These are phyloP conservation scores for Emericellopsis cladophorae DNA, from an alignment of 2,329 filamentous ascomycete species.

Conservation along the genomic window DNA sequence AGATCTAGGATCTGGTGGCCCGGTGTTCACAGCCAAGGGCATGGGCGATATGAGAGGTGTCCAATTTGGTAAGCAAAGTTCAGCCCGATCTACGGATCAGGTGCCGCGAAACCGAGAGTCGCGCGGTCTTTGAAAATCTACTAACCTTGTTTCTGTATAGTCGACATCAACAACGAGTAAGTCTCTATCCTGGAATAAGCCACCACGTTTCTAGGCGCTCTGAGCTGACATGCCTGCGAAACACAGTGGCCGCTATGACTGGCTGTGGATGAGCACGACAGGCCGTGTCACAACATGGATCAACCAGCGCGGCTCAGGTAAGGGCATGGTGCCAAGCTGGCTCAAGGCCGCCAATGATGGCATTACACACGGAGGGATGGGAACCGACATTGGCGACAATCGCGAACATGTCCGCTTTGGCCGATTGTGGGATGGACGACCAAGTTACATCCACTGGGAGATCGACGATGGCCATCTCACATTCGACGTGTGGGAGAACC, in stretches of 20 bases:
- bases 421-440: not conserved
- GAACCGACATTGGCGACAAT: not conserved
- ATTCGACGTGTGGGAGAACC: not conserved
- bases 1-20: not conserved
- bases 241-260: slow-evolving; percentile 1
- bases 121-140: not conserved
- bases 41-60: not conserved
- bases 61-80: not conserved
- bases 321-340: slow-evolving; percentile 5
- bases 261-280: not conserved
- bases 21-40: not conserved
- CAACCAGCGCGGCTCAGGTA: slow-evolving; percentile 4
- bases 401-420: not conserved
- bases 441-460: not conserved
- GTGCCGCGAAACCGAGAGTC: no score
- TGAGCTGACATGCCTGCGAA: not conserved
- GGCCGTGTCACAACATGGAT: not conserved
- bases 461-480: not conserved
- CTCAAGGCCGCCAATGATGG: not conserved
- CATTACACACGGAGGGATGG: not conserved
- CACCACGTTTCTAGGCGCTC: not conserved
- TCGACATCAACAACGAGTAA: not conserved
- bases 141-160: not conserved
- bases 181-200: not conserved
- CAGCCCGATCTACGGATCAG: no score